Evolutionary conservation across 2,329 filamentous ascomycete species (phyloP).

Genomic region (Gnomoniopsis smithogilvyi): DNA sequence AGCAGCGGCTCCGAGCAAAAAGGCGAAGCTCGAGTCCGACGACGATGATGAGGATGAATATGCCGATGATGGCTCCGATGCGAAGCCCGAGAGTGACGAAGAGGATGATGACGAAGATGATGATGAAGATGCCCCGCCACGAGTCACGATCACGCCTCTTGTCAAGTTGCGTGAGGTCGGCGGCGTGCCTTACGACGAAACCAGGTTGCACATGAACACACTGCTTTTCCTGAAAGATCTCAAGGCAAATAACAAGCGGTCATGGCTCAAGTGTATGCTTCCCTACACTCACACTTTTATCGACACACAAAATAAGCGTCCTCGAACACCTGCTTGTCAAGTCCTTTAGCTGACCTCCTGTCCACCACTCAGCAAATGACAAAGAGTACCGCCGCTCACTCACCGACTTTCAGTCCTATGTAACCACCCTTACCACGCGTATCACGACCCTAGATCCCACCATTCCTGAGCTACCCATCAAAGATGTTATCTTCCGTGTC

Average conservation of each 20-base stretch:
- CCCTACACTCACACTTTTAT: background rate
- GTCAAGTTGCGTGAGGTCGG: conserved; percentile 38
- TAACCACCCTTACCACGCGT: conserved; percentile 67
- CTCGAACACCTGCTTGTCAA: too few relatives aligned
- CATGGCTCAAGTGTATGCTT: conserved; percentile 55
- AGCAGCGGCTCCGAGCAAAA: conserved; percentile 12
- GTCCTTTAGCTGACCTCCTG: background rate
- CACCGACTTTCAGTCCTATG: conserved; percentile 78
- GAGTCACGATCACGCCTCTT: conserved; percentile 39
- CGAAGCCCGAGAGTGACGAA: conserved; percentile 21
- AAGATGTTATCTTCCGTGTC: conserved; percentile 84
- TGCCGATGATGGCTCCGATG: conserved; percentile 31
- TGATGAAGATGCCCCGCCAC: conserved; percentile 32
- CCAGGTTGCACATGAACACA: conserved; percentile 55
- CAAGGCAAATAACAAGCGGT: conserved; percentile 55
- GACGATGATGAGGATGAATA: conserved; percentile 28
- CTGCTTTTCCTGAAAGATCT: conserved; percentile 56
- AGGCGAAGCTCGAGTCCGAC: conserved; percentile 18
- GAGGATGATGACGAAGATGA: conserved; percentile 35
- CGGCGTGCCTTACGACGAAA: conserved; percentile 47
- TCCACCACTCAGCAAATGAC: conserved; percentile 61
- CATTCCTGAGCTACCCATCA: conserved; percentile 79
- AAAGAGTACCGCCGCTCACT: conserved; percentile 73
- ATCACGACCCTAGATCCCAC: conserved; percentile 73
- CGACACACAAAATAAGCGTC: background rate